Evolutionary conservation across 2,329 filamentous ascomycete genomes (phyloP).

Genomic region (Arthrobotrys megalospora): DNA sequence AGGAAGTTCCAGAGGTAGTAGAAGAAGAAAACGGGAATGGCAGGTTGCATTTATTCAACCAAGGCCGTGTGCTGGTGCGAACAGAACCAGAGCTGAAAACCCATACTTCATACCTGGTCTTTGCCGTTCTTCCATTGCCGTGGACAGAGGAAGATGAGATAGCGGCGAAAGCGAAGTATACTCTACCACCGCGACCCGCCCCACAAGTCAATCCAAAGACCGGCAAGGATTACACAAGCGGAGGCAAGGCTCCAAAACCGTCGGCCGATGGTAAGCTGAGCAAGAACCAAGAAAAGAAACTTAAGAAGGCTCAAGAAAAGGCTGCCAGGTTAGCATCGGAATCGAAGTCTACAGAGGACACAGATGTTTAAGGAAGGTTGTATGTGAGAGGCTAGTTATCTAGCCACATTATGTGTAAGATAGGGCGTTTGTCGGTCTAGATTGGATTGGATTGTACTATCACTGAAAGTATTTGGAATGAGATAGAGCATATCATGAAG

Average conservation of each 20-base stretch:
- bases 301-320: slow-evolving; percentile 53
- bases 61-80: slow-evolving; percentile 83
- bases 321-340: slow-evolving; percentile 36
- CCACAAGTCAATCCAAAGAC: slow-evolving; percentile 49
- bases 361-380: slow-evolving; percentile 23
- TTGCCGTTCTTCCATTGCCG: slow-evolving; percentile 87
- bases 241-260: slow-evolving; percentile 43
- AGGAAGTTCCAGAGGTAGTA: slow-evolving; percentile 64
- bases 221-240: slow-evolving; percentile 53
- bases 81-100: slow-evolving; percentile 92
- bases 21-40: slow-evolving; percentile 39
- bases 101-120: slow-evolving; percentile 96
- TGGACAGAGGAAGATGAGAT: slow-evolving; percentile 89
- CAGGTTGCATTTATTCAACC: slow-evolving; percentile 63
- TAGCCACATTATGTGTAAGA: slow-evolving; percentile 24
- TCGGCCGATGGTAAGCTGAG: slow-evolving; percentile 47
- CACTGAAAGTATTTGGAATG: slow-evolving; percentile 1
- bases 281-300: slow-evolving; percentile 58
- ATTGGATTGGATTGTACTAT: slow-evolving; percentile 13
- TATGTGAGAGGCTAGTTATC: neutral
- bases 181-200: slow-evolving; percentile 66
- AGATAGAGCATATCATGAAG: neutral
- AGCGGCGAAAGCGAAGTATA: slow-evolving; percentile 75
- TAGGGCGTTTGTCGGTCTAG: slow-evolving; percentile 35
- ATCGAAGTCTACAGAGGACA: slow-evolving; percentile 8